Percentiles rank a stretch among this genome's conserved stretches.
Conservation (phyloP, 371 early-diverging fungal genomes). For the Spraguea lophii region DNA sequence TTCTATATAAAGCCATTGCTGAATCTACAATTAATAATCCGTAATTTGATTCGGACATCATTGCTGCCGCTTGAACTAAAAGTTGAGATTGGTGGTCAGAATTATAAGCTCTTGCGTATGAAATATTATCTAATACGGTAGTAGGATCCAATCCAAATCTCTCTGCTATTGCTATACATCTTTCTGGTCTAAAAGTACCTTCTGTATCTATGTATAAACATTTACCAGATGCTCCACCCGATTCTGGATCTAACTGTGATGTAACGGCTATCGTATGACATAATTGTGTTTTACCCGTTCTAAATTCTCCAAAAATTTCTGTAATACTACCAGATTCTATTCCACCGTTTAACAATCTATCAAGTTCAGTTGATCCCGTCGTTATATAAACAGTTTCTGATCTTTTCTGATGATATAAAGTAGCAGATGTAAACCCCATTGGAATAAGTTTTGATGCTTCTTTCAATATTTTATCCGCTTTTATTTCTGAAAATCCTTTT, state of each 20-base stretch:
- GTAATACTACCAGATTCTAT: slow-evolving; percentile 94
- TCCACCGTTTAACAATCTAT: slow-evolving; percentile 78
- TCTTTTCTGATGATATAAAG: slow-evolving; percentile 68
- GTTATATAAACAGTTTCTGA: slow-evolving; percentile 63
- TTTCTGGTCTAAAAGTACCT: slow-evolving; percentile 83
- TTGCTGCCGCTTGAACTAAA: slow-evolving; percentile 68
- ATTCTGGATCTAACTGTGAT: slow-evolving; percentile 63
- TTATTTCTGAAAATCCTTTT: slow-evolving; percentile 89
- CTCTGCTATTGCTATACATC: slow-evolving; percentile 64
- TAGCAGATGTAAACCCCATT: slow-evolving; percentile 87
- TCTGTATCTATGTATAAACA: slow-evolving; percentile 95
- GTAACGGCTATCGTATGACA: slow-evolving; percentile 92
- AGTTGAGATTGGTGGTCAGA: slow-evolving; percentile 82
- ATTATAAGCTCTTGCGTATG: slow-evolving; percentile 82
- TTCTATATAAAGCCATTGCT: slow-evolving; percentile 80
- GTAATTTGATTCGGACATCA: slow-evolving; percentile 73
- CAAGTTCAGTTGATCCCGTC: slow-evolving; percentile 79
- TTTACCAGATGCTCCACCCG: slow-evolving; percentile 83
- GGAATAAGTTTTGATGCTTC: slow-evolving; percentile 81
- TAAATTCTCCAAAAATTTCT: slow-evolving; percentile 95
- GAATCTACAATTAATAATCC: slow-evolving; percentile 77
- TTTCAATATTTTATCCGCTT: slow-evolving; percentile 79
- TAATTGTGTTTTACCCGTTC: slow-evolving; percentile 94
- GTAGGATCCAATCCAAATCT: slow-evolving; percentile 63
- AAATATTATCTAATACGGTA: slow-evolving; percentile 75